Base-by-base conservation (phyloP, 176 grass and related monocot species). In the Aegilops longissima region DNA sequence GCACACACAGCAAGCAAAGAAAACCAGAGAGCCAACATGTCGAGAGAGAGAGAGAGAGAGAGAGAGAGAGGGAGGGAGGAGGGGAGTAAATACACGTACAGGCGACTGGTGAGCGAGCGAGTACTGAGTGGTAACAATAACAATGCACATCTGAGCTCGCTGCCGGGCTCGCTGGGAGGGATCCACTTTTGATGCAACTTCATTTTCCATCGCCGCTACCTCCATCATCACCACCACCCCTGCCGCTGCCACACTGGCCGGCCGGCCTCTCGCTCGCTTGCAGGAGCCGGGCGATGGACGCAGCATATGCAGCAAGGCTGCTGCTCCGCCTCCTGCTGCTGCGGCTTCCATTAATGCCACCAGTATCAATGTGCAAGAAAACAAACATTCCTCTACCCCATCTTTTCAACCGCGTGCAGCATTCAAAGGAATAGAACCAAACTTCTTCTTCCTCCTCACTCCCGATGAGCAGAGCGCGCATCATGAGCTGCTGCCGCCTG, bases 341-440 rank as follows among this genome's bases (percentile, higher is more conserved):
- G 83, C 86, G 79, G 81, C 82, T 90, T 89, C 87, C 85, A 90
- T 89, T 87, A 89, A 92, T 89, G 82, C 85, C 70, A 80, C 49
- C 73, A 76, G 47, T 82, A 89, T 82, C 84, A 85, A 87, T 89
- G 73, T 85, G 82, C 81, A 89, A 87, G 85, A 84, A 90, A 90
- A 90, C 93, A 95, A 87, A 95, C 85, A 90, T 95, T 90, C 93
- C 88, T 76, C 42, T 68, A 33, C 24, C 69, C 70, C 39, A 52
- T 82, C 90, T 66, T 82, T 81, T 82, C 86, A 78, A 82, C 62
- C 29, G 56, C 18, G 21, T 59, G 56, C 56, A 81, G 70, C 85
- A 85, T 91, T 88, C 81, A 88, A 88, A 59, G 69, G 79, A 91
- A 87, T 81, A 84, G 84, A 84, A 66, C 54, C 49, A 82, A 83